Base-by-base conservation (phyloP, 768 basidiomycete genomes). In the Kwoniella sp. region DNA sequence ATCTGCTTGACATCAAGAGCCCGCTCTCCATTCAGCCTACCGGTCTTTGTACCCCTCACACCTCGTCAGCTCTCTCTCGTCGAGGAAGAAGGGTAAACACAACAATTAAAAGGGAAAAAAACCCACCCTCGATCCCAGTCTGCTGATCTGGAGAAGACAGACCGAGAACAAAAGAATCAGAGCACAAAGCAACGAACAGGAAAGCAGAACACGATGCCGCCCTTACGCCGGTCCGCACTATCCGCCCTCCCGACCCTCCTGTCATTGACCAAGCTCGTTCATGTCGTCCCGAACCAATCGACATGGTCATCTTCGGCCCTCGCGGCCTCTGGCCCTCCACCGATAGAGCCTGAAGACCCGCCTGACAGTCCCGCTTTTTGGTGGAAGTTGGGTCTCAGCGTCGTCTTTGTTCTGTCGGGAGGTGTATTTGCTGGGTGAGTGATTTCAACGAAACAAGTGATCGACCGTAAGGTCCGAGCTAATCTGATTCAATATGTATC, bases 361-460 rank as follows among this genome's bases (percentile, higher is more conserved):
- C 73, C 73, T 9, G 77, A 70, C 30, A 75, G 73, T 55, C 83
- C 88, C 1, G 86, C 86, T 60, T 96, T 93, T 79, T 90, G 85
- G 84, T 86, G 82, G 64, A 91, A 93, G 75, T 81, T 96, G 30
- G 66, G 85, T 22, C 81, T 92, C 56, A 90, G 89, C 58, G 83
- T 82, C 2, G 77, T 82, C 2, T 84, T 98, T 28, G 93, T 98
- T 7, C 81, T 98, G 1, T 82, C 86, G 0, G 94, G 94, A 1
- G 94, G 94, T 58, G 88, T 93, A 4, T 96, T 98, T 77, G 91
- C 94, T 13, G 94, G 94, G 93, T 90, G 63, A 56, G 86, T 81
- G 25, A 8, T 22, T 22, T 31, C 52, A 45, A 45, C 58, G 41
- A 15, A 8, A 48, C 37, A n/a, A 28, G 31, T 15, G 12, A 34